These are phyloP conservation scores for Boletus insuetus DNA, from an alignment of 768 basidiomycete genomes.

Conservation along the genomic window DNA sequence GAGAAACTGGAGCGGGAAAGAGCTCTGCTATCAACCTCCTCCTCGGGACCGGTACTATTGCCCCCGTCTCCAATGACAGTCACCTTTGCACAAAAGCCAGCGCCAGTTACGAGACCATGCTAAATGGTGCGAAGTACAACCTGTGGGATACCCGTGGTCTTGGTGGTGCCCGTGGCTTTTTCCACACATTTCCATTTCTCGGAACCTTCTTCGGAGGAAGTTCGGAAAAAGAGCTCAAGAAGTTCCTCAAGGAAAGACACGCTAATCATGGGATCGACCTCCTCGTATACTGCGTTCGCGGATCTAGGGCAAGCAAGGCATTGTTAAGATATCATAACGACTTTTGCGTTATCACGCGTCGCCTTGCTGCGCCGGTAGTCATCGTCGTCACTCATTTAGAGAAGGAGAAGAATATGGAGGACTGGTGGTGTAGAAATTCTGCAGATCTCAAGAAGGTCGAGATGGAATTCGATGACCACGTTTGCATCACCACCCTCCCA, in stretches of 20 bases:
- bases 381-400: conserved; percentile 39
- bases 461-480: conserved; percentile 37
- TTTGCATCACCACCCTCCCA: conserved; percentile 35
- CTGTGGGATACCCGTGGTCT: conserved; percentile 41
- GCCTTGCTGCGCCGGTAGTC: conserved; percentile 34
- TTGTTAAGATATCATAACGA: conserved; percentile 31
- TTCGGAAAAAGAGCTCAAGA: conserved; percentile 19
- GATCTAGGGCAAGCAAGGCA: conserved; percentile 31
- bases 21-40: conserved; percentile 29
- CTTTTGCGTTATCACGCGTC: conserved; percentile 37
- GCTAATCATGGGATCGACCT: conserved; percentile 34
- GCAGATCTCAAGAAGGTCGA: conserved; percentile 16
- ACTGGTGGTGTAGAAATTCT: conserved; percentile 34
- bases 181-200: conserved; percentile 7
- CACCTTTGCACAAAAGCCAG: conserved; percentile 17
- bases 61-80: conserved; percentile 8
- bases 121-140: conserved; percentile 1
- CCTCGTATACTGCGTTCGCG: conserved; percentile 38
- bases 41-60: conserved; percentile 2
- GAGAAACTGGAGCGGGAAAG: conserved; percentile 26
- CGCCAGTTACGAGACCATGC: conserved; percentile 1
- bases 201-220: neutral
- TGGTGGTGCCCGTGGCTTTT: conserved; percentile 24
- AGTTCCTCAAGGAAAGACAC: conserved; percentile 20
- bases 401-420: conserved; percentile 22